Conservation (phyloP, 2,329 filamentous ascomycete species). For the Tothia fuscella region DNA sequence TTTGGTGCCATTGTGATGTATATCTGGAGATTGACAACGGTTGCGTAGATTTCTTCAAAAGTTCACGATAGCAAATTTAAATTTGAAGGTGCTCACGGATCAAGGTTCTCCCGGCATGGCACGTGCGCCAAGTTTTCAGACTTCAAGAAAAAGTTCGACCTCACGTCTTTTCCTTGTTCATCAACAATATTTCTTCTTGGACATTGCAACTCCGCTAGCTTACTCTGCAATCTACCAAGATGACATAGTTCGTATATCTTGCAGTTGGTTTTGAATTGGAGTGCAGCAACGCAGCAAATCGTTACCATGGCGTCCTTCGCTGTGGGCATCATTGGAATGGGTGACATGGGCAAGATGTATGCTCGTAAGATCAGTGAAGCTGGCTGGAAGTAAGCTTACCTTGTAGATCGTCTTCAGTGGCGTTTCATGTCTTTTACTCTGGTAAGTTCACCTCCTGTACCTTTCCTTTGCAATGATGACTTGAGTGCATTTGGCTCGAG, state of each 20-base stretch:
- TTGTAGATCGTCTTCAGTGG: constrained; percentile 9
- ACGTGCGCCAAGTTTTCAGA: too few relatives aligned
- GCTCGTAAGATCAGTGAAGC: constrained; percentile 75
- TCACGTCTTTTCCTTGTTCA: too few relatives aligned
- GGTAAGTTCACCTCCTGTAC: constrained; percentile 22
- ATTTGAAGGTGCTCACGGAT: background rate
- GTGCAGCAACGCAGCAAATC: background rate
- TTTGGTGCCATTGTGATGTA: constrained; percentile 7
- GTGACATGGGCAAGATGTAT: constrained; percentile 99
- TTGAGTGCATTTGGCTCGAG: constrained; percentile 99
- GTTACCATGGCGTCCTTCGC: constrained; percentile 48
- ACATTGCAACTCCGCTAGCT: too few relatives aligned
- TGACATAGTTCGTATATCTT: background rate
- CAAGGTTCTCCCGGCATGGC: too few relatives aligned
- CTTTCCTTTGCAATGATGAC: constrained; percentile 66
- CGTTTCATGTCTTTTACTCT: constrained; percentile 13
- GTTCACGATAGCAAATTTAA: background rate
- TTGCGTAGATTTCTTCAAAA: background rate
- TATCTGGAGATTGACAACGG: background rate
- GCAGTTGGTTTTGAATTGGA: background rate
- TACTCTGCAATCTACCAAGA: too few relatives aligned
- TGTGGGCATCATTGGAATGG: constrained; percentile 96
- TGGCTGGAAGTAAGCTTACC: constrained; percentile 77
- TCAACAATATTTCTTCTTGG: too few relatives aligned
- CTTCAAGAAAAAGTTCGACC: too few relatives aligned